Conservation (phyloP, 257 asterid genomes). For the Penstemon davidsonii region DNA sequence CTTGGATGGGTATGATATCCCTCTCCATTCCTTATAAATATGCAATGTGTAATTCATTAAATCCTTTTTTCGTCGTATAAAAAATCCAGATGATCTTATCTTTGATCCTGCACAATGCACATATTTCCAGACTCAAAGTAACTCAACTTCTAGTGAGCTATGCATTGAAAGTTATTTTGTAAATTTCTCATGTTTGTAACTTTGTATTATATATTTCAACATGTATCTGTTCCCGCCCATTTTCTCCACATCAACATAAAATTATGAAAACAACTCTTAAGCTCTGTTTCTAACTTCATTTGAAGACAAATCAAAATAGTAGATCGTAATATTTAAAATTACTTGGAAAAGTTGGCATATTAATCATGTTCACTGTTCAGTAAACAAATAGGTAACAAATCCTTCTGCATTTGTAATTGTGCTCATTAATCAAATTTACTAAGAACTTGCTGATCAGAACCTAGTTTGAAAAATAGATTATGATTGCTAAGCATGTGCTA, state of each 20-base stretch:
- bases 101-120: constrained; percentile 24
- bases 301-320: too few relatives aligned
- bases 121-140: background rate
- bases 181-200: too few relatives aligned
- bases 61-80: background rate
- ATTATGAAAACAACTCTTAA: too few relatives aligned
- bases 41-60: constrained; percentile 22
- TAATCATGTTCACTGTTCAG: too few relatives aligned
- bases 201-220: too few relatives aligned
- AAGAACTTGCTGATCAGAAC: background rate
- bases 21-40: constrained; percentile 25
- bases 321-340: too few relatives aligned
- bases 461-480: background rate
- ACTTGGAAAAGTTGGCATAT: too few relatives aligned
- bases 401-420: background rate
- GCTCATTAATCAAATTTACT: background rate
- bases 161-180: background rate
- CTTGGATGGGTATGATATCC: constrained; percentile 81
- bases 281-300: too few relatives aligned
- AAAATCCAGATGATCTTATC: constrained; percentile 11
- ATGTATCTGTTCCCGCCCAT: too few relatives aligned
- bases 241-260: too few relatives aligned
- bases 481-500: background rate
- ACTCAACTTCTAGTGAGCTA: background rate
- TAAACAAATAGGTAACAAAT: too few relatives aligned